Evolutionary conservation across 495 filamentous ascomycete species (phyloP).

Genomic region (Lophiotrema nucula): DNA sequence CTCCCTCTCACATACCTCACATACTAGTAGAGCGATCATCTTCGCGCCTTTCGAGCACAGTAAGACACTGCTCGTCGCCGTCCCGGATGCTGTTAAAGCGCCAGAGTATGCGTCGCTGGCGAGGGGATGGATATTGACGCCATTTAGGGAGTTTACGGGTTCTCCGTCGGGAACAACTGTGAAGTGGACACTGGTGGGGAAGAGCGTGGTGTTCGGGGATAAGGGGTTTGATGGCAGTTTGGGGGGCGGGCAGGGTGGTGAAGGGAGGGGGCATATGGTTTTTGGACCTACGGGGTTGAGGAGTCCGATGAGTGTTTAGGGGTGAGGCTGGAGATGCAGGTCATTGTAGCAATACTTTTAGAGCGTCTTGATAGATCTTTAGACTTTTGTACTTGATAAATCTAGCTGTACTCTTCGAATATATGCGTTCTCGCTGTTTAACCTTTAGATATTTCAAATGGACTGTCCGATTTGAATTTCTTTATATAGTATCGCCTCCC

Average conservation of each 20-base stretch:
- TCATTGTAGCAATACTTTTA: too few relatives aligned
- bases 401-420: too few relatives aligned
- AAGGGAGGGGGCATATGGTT: slow-evolving; percentile 9
- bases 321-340: neutral
- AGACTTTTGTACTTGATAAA: too few relatives aligned
- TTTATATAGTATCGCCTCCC: too few relatives aligned
- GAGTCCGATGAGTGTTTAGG: neutral
- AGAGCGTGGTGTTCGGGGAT: slow-evolving; percentile 12
- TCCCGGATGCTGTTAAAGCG: slow-evolving; percentile 14
- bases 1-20: neutral
- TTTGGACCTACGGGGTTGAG: slow-evolving; percentile 7
- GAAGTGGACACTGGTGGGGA: slow-evolving; percentile 13
- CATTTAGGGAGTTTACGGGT: slow-evolving; percentile 9
- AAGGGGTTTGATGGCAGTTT: slow-evolving; percentile 1
- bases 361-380: too few relatives aligned
- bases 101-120: slow-evolving; percentile 5
- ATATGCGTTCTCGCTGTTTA: too few relatives aligned
- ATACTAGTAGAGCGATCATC: slow-evolving; percentile 11
- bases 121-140: slow-evolving; percentile 20
- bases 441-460: too few relatives aligned
- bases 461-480: too few relatives aligned
- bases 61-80: slow-evolving; percentile 15
- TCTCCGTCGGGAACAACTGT: neutral
- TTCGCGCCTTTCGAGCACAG: slow-evolving; percentile 19
- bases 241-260: neutral